Conservation (phyloP, 225 moss, liverwort and hornwort genomes). For the Physcomitrellopsis africana region DNA sequence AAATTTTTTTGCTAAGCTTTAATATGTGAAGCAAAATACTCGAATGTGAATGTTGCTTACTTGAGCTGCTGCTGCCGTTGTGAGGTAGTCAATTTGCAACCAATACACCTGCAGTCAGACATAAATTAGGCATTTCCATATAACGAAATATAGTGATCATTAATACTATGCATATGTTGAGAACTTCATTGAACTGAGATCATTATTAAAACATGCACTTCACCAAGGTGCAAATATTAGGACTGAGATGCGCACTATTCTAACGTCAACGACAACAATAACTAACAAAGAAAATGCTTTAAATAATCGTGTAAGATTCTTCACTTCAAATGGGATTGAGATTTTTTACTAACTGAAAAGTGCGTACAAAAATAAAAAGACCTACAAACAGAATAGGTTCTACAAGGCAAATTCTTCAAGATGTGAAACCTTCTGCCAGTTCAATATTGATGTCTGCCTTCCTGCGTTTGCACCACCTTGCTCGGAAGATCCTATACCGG, state of each 20-base stretch:
- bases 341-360: background rate
- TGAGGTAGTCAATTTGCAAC: constrained; percentile 91
- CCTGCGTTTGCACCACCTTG: constrained; percentile 24
- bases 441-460: constrained; percentile 32
- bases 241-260: background rate
- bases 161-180: background rate
- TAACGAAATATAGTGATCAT: background rate
- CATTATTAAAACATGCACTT: constrained; percentile 11
- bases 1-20: background rate
- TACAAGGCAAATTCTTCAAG: constrained; percentile 17
- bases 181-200: background rate
- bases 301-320: constrained; percentile 1
- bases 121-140: constrained; percentile 13
- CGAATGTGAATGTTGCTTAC: constrained; percentile 45
- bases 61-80: constrained; percentile 88
- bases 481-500: constrained; percentile 44
- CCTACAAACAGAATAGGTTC: background rate
- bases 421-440: constrained; percentile 55
- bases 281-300: background rate
- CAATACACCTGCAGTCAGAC: constrained; percentile 83
- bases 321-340: constrained; percentile 4
- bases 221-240: constrained; percentile 10
- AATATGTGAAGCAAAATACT: constrained; percentile 19
- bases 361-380: background rate
- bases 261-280: background rate